Base-by-base conservation (phyloP, 2,329 filamentous ascomycete species). In the Exserohilum rostratum region DNA sequence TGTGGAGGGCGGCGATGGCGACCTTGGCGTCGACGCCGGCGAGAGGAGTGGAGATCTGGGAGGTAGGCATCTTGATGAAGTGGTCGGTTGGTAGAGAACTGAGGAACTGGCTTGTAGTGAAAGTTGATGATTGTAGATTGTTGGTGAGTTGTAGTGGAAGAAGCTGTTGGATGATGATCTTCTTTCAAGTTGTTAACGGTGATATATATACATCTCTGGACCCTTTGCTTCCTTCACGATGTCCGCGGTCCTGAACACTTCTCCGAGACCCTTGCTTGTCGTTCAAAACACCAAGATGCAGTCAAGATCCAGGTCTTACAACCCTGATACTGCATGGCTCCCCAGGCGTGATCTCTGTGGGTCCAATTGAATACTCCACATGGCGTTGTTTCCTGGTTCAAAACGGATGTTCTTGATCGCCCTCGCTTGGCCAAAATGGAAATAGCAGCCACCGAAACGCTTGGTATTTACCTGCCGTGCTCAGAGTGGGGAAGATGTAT, bases 1-100 rank as follows among this genome's bases (percentile, higher is more conserved):
- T 73, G 68, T 76, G 74, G 5, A 77, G 69, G 15, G 70, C 69
- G 43, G 65, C 59, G 50, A 77, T 65, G 58, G 76, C 67, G 44
- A 62, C 50, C 12, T 58, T 43, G 49, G 60, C 55, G 37, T 60
- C 44, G 44, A 72, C 47, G 55, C 61, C 60, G 45, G 65, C 55
- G 40, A 77, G 57, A 31, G 71, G 58, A 29, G 74, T 77, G 38
- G 68, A 67, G 57, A 77, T 66, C 57, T 64, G 71, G 43, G 73
- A 76, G 53, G 71, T 75, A 47, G 74, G 60, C 73, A 76, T 75
- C 43, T 57, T 69, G 58, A 31, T 38, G 38, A 10, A 43, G 43
- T 40, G 18, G 18, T 44, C 40, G 38, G 13, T 34, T 34, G 12
- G 34, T 38, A 34, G 29, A n/a, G 22, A 18, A 31, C 18, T 43